Conservation (phyloP, 2,329 filamentous ascomycete species). For the Trichoderma arundinaceum region DNA sequence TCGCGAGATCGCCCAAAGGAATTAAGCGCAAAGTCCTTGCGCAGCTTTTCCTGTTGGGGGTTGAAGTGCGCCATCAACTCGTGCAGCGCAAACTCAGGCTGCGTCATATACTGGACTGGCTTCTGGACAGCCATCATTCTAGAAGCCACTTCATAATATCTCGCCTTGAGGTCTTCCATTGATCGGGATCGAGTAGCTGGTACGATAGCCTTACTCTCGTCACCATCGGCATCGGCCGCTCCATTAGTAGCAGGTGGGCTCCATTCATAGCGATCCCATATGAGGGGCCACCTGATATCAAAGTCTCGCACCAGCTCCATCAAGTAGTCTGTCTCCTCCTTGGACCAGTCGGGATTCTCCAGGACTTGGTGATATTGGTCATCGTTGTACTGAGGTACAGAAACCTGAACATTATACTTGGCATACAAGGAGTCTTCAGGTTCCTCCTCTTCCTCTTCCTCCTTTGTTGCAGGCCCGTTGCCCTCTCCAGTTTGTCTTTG, state of each 20-base stretch:
- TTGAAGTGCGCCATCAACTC: slow-evolving; percentile 89
- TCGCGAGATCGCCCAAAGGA: slow-evolving; percentile 80
- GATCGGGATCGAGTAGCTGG: slow-evolving; percentile 63
- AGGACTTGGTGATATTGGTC: slow-evolving; percentile 83
- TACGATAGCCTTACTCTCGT: slow-evolving; percentile 60
- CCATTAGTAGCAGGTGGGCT: slow-evolving; percentile 53
- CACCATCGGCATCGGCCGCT: slow-evolving; percentile 53
- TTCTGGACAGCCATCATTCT: slow-evolving; percentile 82
- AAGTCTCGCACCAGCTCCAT: slow-evolving; percentile 76
- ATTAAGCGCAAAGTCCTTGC: slow-evolving; percentile 84
- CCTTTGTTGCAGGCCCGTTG: slow-evolving; percentile 42
- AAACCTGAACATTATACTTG: slow-evolving; percentile 84
- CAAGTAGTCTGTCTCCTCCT: slow-evolving; percentile 92
- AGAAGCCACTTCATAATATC: slow-evolving; percentile 87
- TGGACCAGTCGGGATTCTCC: slow-evolving; percentile 79
- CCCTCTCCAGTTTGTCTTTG: background rate
- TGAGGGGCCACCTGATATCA: slow-evolving; percentile 87
- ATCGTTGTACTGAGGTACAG: slow-evolving; percentile 81
- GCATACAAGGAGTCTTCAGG: slow-evolving; percentile 71
- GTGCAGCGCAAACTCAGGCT: slow-evolving; percentile 80
- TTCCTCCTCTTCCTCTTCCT: slow-evolving; percentile 37
- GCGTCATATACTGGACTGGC: slow-evolving; percentile 84
- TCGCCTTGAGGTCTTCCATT: slow-evolving; percentile 88
- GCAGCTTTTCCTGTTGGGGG: slow-evolving; percentile 73
- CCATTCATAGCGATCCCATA: slow-evolving; percentile 92